A percentile compares a stretch with the other conserved stretches of the same genome.
phyloP scores from a whole-genome alignment of 1,284 basidiomycete species.

The Fomitiporia mediterranea region DNA sequence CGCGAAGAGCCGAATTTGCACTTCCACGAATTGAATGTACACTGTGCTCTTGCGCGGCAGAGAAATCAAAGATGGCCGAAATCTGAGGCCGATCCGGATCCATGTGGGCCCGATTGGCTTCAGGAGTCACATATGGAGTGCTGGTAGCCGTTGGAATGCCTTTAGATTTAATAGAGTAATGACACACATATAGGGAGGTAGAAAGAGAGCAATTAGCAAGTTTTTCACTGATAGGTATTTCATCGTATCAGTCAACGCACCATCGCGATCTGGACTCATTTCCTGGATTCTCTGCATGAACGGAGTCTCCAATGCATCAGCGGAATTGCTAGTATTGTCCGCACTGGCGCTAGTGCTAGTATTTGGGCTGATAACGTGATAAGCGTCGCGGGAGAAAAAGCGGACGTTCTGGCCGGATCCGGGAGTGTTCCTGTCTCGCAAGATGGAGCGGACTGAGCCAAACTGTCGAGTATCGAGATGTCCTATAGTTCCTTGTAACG shows the following conservation, averaged over 20 bases:
- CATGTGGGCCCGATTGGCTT: slow-evolving; percentile 7
- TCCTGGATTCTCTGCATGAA: slow-evolving; percentile 39
- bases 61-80: slow-evolving; percentile 50
- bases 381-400: slow-evolving; percentile 66
- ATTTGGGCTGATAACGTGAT: slow-evolving; percentile 58
- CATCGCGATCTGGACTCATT: slow-evolving; percentile 21
- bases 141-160: slow-evolving; percentile 5
- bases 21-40: slow-evolving; percentile 43
- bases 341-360: slow-evolving; percentile 28
- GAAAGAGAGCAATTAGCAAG: slow-evolving; percentile 18
- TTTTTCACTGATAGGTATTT: slow-evolving; percentile 14
- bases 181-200: slow-evolving; percentile 2
- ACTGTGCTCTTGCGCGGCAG: slow-evolving; percentile 38
- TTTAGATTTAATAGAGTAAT: slow-evolving; percentile 2
- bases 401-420: slow-evolving; percentile 69
- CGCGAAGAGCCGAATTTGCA: slow-evolving; percentile 38
- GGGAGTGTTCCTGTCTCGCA: slow-evolving; percentile 66
- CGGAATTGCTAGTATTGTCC: slow-evolving; percentile 31
- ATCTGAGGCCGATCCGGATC: slow-evolving; percentile 30
- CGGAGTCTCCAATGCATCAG: slow-evolving; percentile 29
- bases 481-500: slow-evolving; percentile 26
- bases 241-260: background rate
- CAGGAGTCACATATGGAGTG: slow-evolving; percentile 13
- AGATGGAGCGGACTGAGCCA: slow-evolving; percentile 58
- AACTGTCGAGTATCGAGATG: slow-evolving; percentile 20